Conservation (phyloP, 2,329 filamentous ascomycete species). For the Paramyrothecium sp. region DNA sequence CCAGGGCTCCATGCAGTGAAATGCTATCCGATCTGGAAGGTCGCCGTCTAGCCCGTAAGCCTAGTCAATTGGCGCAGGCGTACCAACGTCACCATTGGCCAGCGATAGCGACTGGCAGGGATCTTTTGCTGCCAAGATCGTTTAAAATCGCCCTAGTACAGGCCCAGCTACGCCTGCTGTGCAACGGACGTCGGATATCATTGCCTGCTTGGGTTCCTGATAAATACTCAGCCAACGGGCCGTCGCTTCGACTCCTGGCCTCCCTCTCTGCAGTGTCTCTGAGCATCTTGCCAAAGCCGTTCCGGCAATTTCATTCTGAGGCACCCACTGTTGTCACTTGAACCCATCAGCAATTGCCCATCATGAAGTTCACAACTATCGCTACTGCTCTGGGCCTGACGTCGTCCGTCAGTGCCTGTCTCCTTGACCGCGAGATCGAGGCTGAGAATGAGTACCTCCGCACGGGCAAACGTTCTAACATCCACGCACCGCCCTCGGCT, state of each 20-base stretch:
- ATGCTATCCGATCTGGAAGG: background rate
- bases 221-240: background rate
- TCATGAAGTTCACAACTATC: slow-evolving; percentile 18
- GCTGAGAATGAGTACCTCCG: slow-evolving; percentile 11
- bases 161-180: background rate
- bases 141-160: background rate
- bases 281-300: background rate
- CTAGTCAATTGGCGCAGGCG: background rate
- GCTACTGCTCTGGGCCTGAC: slow-evolving; percentile 13
- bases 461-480: slow-evolving; percentile 7
- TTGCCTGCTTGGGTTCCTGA: background rate
- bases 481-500: slow-evolving; percentile 5
- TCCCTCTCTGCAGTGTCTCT: background rate
- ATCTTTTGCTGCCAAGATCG: background rate
- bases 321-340: background rate
- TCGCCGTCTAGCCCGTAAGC: background rate
- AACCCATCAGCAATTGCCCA: background rate
- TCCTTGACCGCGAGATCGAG: slow-evolving; percentile 30
- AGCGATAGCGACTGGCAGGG: background rate
- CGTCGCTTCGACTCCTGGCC: background rate
- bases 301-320: background rate
- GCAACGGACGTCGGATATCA: background rate
- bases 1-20: background rate
- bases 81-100: background rate
- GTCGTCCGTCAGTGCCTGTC: slow-evolving; percentile 19